Conservation (phyloP, 495 filamentous ascomycete genomes). For the Copromyces sp. region DNA sequence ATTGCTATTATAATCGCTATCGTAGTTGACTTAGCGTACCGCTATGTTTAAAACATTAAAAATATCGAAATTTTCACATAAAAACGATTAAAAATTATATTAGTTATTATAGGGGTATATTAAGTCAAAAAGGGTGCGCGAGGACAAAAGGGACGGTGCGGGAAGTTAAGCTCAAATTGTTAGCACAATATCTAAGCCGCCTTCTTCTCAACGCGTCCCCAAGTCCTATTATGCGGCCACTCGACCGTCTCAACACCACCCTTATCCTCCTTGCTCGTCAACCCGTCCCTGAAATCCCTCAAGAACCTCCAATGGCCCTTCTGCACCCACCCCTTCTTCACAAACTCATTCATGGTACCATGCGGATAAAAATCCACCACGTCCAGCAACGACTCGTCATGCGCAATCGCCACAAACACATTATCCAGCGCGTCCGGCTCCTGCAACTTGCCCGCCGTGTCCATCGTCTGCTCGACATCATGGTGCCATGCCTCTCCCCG, state of each 20-base stretch:
- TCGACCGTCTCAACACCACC: background rate
- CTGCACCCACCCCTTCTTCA: conserved; percentile 40
- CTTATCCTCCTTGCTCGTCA: background rate
- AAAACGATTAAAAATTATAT: no score
- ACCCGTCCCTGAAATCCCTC: conserved; percentile 32
- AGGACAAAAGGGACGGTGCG: no score
- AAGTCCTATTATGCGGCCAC: background rate
- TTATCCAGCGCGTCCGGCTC: conserved; percentile 41
- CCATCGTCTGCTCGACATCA: conserved; percentile 17
- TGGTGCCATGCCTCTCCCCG: conserved; percentile 8
- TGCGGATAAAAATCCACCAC: conserved; percentile 41
- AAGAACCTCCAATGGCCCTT: conserved; percentile 45
- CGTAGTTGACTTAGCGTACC: no score
- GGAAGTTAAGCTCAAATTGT: no score
- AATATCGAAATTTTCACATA: no score
- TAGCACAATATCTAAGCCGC: background rate
- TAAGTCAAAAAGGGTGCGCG: no score
- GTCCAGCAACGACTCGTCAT: conserved; percentile 38
- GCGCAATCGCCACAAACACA: conserved; percentile 42
- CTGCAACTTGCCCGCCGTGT: conserved; percentile 35
- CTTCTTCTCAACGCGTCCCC: background rate
- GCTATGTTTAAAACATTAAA: no score
- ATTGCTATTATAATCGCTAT: no score
- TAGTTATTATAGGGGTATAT: no score
- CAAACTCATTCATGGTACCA: conserved; percentile 38